Evolutionary conservation across 331 rosid species (phyloP), one percentile per base, ranked within the genome.

Genomic region (Prunus yedoensis): DNA sequence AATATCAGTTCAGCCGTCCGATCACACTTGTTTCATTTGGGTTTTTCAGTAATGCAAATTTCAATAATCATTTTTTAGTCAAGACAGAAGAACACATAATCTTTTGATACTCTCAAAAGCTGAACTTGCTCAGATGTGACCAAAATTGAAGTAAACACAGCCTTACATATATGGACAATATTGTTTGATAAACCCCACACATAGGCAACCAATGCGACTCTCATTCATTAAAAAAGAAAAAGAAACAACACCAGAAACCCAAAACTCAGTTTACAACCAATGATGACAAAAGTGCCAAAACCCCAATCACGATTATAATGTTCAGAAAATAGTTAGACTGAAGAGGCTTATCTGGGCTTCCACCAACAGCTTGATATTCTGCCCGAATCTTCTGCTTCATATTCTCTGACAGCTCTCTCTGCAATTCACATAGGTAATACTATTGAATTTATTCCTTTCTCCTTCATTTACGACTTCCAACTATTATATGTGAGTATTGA

Each of bases 321-420:
- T 95, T 90, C 12, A 88, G 94, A 69, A 95, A 92, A 86, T 83
- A 90, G 85, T 90, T 90, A 54, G 96, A 83, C 81, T 76, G 78
- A 46, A 90, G 80, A 79, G 97, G 90, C 92, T 88, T 92, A 80
- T 94, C 96, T 85, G 99, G 90, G 84, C 91, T 92, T 75, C 97
- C 97, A 56, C 97, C 99, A 46, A 90, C 1, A 5, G 88, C 91
- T 89, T 90, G 87, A 76, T 89, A 87, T 77, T 90, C 97, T 63
- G 92, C 97, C 43, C 92, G 90, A 67, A 90, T 89, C 88, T 92
- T 95, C 90, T 90, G 87, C 93, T 83, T 90, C 97, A 90, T 89
- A 46, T 79, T 8, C 3, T 87, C 89, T 69, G 92, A 95, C 75
- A 90, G 88, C 87, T 87, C 97, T 80, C 71, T 89, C 96, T 90